Percentiles rank a stretch among this genome's conserved stretches.
phyloP scores from a whole-genome alignment of 2,329 filamentous ascomycete species.

The Aureobasidium sp. region DNA sequence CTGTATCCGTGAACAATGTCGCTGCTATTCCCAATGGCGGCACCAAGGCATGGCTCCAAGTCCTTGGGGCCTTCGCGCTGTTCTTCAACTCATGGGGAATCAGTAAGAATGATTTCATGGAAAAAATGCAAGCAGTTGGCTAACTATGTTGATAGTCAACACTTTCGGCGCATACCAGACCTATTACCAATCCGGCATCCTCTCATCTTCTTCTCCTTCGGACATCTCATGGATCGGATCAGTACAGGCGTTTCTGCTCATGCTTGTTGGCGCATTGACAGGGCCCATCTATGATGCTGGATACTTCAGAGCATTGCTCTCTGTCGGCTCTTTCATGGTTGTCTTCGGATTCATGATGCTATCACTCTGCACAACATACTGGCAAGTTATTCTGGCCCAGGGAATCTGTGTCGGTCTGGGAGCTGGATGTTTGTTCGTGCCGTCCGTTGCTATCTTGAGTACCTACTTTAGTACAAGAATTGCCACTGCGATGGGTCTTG shows the following conservation, averaged over 20 bases:
- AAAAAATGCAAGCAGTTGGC: neutral
- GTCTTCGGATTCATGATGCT: slow-evolving; percentile 35
- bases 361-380: slow-evolving; percentile 33
- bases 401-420: slow-evolving; percentile 39
- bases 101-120: neutral
- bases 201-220: slow-evolving; percentile 22
- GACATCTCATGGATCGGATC: slow-evolving; percentile 21
- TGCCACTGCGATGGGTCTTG: slow-evolving; percentile 31
- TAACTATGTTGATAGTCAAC: slow-evolving; percentile 27
- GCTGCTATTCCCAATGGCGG: slow-evolving; percentile 37
- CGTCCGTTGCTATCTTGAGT: slow-evolving; percentile 26
- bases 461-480: slow-evolving; percentile 28
- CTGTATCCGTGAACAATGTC: slow-evolving; percentile 33
- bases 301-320: slow-evolving; percentile 26
- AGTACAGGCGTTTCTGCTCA: slow-evolving; percentile 14
- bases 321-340: slow-evolving; percentile 28
- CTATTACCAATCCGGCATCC: slow-evolving; percentile 32
- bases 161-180: slow-evolving; percentile 38
- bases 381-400: slow-evolving; percentile 41
- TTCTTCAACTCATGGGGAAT: slow-evolving; percentile 22
- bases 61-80: slow-evolving; percentile 26
- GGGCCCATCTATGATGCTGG: slow-evolving; percentile 10
- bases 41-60: slow-evolving; percentile 28
- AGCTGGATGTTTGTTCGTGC: slow-evolving; percentile 31
- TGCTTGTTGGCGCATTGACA: slow-evolving; percentile 9